These are phyloP conservation scores for Talaromyces sp. DNA, from an alignment of 2,329 filamentous ascomycete species.

Conservation along the genomic window DNA sequence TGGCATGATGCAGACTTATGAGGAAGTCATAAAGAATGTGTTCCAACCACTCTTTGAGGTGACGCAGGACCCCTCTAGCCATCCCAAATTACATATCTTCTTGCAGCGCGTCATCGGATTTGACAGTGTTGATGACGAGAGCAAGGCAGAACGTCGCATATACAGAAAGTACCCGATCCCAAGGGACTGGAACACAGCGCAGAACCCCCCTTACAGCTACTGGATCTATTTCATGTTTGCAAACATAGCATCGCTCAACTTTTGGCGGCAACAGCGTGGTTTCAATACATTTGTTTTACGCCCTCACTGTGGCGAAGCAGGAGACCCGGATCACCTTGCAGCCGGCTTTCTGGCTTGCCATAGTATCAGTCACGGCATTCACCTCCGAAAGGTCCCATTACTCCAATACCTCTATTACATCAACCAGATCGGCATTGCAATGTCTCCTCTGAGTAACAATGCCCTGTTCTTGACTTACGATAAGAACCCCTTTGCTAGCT, in stretches of 20 bases:
- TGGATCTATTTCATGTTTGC: constrained; percentile 98
- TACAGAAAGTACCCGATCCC: constrained; percentile 94
- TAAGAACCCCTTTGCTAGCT: constrained; percentile 90
- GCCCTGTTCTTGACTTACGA: constrained; percentile 95
- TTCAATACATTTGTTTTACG: constrained; percentile 94
- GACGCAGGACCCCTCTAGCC: constrained; percentile 76
- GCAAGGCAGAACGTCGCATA: constrained; percentile 89
- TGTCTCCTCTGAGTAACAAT: constrained; percentile 99
- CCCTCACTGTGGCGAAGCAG: constrained; percentile 93
- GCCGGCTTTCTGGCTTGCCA: constrained; percentile 88
- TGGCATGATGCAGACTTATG: constrained; percentile 80
- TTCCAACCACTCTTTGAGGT: constrained; percentile 95
- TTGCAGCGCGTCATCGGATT: constrained; percentile 93
- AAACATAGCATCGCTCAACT: constrained; percentile 88
- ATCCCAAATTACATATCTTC: constrained; percentile 92
- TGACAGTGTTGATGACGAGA: constrained; percentile 96
- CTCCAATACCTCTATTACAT: constrained; percentile 97
- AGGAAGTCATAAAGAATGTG: constrained; percentile 83
- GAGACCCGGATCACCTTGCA: constrained; percentile 92
- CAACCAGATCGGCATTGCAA: constrained; percentile 95
- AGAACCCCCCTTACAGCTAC: constrained; percentile 97
- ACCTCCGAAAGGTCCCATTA: constrained; percentile 88
- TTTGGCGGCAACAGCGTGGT: constrained; percentile 81
- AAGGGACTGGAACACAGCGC: constrained; percentile 79
- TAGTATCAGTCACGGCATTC: constrained; percentile 91